Conservation (phyloP, 2,329 filamentous ascomycete species). For the Macrophomina phaseolina region DNA sequence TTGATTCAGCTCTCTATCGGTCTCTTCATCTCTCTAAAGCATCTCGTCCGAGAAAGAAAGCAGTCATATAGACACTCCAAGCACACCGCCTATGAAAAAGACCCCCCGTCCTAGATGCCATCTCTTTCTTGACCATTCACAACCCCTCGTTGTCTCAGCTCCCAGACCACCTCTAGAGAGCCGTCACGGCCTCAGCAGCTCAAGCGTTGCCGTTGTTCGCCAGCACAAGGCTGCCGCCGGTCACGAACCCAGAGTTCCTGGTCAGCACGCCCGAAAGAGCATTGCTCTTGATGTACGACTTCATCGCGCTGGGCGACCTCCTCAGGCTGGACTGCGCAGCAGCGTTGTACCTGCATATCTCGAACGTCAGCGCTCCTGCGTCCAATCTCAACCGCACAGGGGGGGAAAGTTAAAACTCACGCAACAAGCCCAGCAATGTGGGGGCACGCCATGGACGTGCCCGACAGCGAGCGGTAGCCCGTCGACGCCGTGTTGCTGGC, state of each 20-base stretch:
- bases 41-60: not conserved
- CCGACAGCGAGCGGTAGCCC: conserved; percentile 29
- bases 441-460: conserved; percentile 34
- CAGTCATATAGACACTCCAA: not conserved
- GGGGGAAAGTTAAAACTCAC: too few species aligned
- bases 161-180: too few species aligned
- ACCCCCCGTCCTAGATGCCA: too few species aligned
- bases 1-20: too few species aligned
- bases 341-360: conserved; percentile 29
- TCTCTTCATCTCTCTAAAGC: not conserved
- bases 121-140: too few species aligned
- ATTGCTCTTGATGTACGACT: not conserved
- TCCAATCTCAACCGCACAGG: too few species aligned
- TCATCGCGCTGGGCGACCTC: not conserved
- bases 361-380: too few species aligned
- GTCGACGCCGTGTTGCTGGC: conserved; percentile 49
- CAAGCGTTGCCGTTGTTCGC: not conserved
- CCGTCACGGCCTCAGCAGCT: too few species aligned
- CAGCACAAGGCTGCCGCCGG: not conserved
- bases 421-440: conserved; percentile 35
- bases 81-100: too few species aligned
- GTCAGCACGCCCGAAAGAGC: not conserved
- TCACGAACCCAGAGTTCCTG: not conserved
- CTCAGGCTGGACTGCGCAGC: conserved; percentile 9
- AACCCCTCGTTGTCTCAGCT: too few species aligned